phyloP scores from a whole-genome alignment of 805 yeast genomes.

The Yamadazyma olivae region DNA sequence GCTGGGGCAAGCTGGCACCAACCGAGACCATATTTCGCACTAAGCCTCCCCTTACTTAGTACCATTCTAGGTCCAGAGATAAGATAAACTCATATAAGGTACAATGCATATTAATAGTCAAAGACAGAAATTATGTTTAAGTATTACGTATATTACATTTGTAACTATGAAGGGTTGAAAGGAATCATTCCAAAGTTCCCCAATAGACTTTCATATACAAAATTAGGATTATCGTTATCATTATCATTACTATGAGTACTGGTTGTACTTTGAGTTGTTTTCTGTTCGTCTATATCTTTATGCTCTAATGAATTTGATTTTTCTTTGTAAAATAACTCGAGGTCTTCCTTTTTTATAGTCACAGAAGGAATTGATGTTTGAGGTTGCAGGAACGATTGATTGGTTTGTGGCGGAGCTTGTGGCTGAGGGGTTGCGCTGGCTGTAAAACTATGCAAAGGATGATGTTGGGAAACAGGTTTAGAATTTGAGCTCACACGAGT shows the following conservation, averaged over 20 bases:
- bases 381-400: too few species aligned
- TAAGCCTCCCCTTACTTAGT: too few species aligned
- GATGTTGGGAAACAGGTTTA: conserved; percentile 53
- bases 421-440: conserved; percentile 10
- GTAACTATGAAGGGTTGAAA: conserved; percentile 32
- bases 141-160: too few species aligned
- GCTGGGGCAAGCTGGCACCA: too few species aligned
- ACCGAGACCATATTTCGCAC: too few species aligned
- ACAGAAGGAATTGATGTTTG: neutral
- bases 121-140: too few species aligned
- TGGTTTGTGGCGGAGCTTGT: too few species aligned
- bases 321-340: conserved; percentile 1
- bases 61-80: too few species aligned
- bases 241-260: neutral
- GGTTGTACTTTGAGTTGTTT: neutral
- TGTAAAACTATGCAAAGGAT: conserved; percentile 42
- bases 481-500: conserved; percentile 1
- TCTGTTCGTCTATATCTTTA: conserved; percentile 2
- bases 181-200: conserved; percentile 40
- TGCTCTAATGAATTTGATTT: conserved; percentile 1
- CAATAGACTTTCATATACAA: conserved; percentile 29
- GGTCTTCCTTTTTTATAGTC: neutral
- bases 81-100: too few species aligned
- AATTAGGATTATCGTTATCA: conserved; percentile 7
- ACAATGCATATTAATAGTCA: too few species aligned